Base-by-base conservation (phyloP, 2,329 filamentous ascomycete genomes). In the Torrubiellomyces zombiae region DNA sequence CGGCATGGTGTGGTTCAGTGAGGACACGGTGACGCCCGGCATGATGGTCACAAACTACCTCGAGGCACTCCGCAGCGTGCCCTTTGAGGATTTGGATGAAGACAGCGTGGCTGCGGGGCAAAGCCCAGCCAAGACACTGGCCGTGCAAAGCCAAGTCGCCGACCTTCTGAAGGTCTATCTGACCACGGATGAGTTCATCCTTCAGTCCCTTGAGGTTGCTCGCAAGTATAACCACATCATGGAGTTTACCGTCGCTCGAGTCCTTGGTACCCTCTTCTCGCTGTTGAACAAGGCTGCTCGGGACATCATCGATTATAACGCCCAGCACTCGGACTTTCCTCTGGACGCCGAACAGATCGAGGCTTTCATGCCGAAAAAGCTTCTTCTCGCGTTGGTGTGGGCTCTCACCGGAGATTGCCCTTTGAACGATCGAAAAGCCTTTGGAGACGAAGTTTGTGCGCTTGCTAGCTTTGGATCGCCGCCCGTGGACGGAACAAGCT, bases 1-100 rank as follows among this genome's bases (percentile, higher is more conserved):
- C 49, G 89, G 89, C 64, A 99, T 99, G 89, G 91, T 99, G 9
- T 99, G 89, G 89, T 98, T 95, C 56, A 98, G 83, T 46, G 86
- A 94, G 42, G 91, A 98, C 44, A 95, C 85, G 15, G 86, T 99
- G 20, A 86, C 82, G 16, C 70, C 86, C 2, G 68, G 67, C 36
- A 93, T 98, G 78, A 79, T 95, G 72, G 76, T 95, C 20, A 63
- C 71, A 33, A 81, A 95, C 51, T 94, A 98, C 43, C 67, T 98
- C 26, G 72, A 89, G 32, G 73, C 75, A 23, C 68, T 98, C 19
- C 75, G 76, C 38, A 77, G 72, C 3, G 74, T 81, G 28, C 72
- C 80, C 0, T 94, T 98, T 40, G 89, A 98, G 42, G 89, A 98
- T 39, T 60, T 98, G 17, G 89, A 98, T 38, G 91, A 98, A 47